Conservation (phyloP, 257 asterid species). For the Nicotiana benthamiana region DNA sequence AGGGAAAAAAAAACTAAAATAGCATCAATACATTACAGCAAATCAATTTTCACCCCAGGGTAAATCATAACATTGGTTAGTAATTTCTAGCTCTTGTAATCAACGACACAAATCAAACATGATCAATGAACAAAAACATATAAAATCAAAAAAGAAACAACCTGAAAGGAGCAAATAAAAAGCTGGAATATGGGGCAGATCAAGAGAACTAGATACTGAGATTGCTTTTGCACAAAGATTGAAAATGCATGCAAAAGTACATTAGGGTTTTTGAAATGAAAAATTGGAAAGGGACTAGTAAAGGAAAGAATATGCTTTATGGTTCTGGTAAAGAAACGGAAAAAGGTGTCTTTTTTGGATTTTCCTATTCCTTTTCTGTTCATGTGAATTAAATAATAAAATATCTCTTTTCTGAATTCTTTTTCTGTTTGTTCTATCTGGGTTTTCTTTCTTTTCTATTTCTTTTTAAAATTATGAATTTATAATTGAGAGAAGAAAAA, state of each 20-base stretch:
- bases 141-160: neutral
- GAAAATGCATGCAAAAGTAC: neutral
- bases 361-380: neutral
- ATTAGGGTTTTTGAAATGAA: conserved; percentile 21
- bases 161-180: conserved; percentile 18
- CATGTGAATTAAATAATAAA: neutral
- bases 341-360: neutral
- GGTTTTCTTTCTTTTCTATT: neutral
- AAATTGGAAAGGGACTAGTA: conserved; percentile 3
- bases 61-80: neutral
- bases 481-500: neutral
- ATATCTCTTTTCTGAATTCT: neutral
- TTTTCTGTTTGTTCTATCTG: neutral
- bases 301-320: conserved; percentile 40
- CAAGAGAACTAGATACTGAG: conserved; percentile 6
- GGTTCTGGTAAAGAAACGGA: conserved; percentile 23
- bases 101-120: neutral
- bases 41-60: neutral
- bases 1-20: neutral
- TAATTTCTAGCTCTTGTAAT: conserved; percentile 7
- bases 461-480: neutral
- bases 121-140: neutral
- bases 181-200: conserved; percentile 17
- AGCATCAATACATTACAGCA: neutral
- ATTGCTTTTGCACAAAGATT: conserved; percentile 6